Conservation (phyloP, 306 rosid species). For the Cicer cuneatum region DNA sequence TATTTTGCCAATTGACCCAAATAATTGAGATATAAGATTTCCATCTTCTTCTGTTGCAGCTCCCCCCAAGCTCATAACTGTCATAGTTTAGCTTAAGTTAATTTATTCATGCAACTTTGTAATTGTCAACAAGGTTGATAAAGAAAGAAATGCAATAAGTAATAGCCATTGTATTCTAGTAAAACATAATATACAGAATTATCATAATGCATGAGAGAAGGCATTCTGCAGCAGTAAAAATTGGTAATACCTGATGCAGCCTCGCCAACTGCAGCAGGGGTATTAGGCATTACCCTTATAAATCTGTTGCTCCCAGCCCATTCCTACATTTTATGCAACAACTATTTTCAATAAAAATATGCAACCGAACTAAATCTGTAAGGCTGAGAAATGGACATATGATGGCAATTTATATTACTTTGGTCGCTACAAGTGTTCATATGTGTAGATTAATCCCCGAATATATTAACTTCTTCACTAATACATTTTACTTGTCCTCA, state of each 20-base stretch:
- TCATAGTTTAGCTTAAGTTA: slow-evolving; percentile 38
- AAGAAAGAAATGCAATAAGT: slow-evolving; percentile 30
- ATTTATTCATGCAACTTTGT: slow-evolving; percentile 35
- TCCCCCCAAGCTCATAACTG: slow-evolving; percentile 88
- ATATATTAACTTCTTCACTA: slow-evolving; percentile 1
- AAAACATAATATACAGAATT: slow-evolving; percentile 26
- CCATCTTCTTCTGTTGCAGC: slow-evolving; percentile 87
- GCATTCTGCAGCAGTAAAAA: slow-evolving; percentile 3
- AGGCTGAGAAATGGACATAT: slow-evolving; percentile 17
- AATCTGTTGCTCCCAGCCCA: slow-evolving; percentile 79
- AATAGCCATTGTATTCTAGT: slow-evolving; percentile 25
- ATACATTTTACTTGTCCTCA: background rate
- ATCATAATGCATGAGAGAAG: slow-evolving; percentile 28
- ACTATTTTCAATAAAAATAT: slow-evolving; percentile 26
- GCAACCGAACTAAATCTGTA: slow-evolving; percentile 20
- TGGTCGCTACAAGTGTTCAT: background rate
- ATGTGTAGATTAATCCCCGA: background rate
- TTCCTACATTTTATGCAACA: slow-evolving; percentile 59
- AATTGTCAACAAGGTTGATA: slow-evolving; percentile 22
- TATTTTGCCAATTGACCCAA: slow-evolving; percentile 88
- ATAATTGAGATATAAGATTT: slow-evolving; percentile 66
- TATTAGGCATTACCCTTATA: slow-evolving; percentile 82
- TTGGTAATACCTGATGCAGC: slow-evolving; percentile 76
- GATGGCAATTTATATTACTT: background rate
- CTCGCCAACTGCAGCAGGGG: slow-evolving; percentile 79